A percentile compares a stretch with the other conserved stretches of the same genome.
Conservation (phyloP, 805 yeast genomes). For the Blastobotrys muscicola region DNA sequence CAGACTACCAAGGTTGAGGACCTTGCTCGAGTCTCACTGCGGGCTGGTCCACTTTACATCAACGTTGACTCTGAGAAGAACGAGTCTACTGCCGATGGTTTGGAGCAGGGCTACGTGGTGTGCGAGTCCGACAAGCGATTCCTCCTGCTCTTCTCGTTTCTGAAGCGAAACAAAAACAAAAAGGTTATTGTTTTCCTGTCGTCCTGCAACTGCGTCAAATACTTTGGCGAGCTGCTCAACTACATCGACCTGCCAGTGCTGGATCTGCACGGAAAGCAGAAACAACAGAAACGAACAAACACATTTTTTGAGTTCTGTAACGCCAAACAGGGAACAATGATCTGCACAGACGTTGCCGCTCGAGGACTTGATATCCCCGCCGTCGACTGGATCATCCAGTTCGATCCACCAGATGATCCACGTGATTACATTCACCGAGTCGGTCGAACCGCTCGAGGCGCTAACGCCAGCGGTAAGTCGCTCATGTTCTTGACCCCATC, state of each 20-base stretch:
- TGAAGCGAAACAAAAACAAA: constrained; percentile 78
- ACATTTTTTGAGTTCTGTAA: constrained; percentile 97
- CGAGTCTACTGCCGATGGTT: constrained; percentile 87
- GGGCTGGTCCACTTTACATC: constrained; percentile 88
- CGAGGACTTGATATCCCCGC: constrained; percentile 98
- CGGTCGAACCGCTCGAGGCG: constrained; percentile 94
- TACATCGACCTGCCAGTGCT: constrained; percentile 95
- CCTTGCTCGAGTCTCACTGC: constrained; percentile 88
- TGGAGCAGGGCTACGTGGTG: constrained; percentile 97
- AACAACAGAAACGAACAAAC: constrained; percentile 96
- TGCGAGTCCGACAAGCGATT: constrained; percentile 96
- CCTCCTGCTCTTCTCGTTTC: constrained; percentile 78
- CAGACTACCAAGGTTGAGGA: constrained; percentile 99
- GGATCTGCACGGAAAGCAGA: constrained; percentile 95
- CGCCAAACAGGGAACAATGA: constrained; percentile 84
- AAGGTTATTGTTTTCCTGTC: constrained; percentile 92
- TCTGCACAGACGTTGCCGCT: constrained; percentile 98
- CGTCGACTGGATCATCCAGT: constrained; percentile 98
- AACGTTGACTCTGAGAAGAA: constrained; percentile 82
- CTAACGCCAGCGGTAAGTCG: constrained; percentile 82
- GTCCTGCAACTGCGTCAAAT: constrained; percentile 94
- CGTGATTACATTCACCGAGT: constrained; percentile 98
- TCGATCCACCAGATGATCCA: constrained; percentile 99
- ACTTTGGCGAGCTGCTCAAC: constrained; percentile 87
- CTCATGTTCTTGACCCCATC: constrained; percentile 91